Conservation (phyloP, 2,329 filamentous ascomycete species). For the Saccharata proteae region DNA sequence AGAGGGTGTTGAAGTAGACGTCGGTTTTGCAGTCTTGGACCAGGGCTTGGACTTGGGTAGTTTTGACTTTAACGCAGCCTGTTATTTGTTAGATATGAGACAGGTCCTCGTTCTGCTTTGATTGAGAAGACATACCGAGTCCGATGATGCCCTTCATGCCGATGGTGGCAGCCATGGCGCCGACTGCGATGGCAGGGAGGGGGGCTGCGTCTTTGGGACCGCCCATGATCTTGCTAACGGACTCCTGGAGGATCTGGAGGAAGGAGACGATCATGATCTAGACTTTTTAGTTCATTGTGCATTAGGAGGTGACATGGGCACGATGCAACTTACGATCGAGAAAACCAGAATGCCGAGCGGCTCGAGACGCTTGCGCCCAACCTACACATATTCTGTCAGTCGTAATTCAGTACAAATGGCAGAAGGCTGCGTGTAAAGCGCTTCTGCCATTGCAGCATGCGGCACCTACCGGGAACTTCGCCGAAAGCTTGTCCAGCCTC, state of each 20-base stretch:
- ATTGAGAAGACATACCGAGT: no score
- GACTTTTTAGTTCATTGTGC: not conserved
- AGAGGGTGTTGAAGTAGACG: slow-evolving; percentile 52
- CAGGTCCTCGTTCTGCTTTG: no score
- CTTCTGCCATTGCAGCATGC: no score
- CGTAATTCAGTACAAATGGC: not conserved
- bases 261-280: slow-evolving; percentile 48
- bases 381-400: no score
- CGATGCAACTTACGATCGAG: slow-evolving; percentile 34
- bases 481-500: slow-evolving; percentile 38
- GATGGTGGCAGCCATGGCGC: slow-evolving; percentile 45
- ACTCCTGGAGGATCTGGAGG: slow-evolving; percentile 48
- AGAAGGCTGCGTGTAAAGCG: slow-evolving; percentile 29
- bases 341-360: slow-evolving; percentile 52
- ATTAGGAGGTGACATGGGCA: slow-evolving; percentile 1
- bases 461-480: slow-evolving; percentile 48
- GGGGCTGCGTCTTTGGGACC: slow-evolving; percentile 36
- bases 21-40: slow-evolving; percentile 54
- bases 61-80: slow-evolving; percentile 48
- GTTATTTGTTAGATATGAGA: no score
- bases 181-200: slow-evolving; percentile 42
- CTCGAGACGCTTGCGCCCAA: slow-evolving; percentile 38
- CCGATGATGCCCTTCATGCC: slow-evolving; percentile 49
- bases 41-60: slow-evolving; percentile 51
- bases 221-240: slow-evolving; percentile 43